Conservation (phyloP, 495 filamentous ascomycete genomes). For the Aspergillus leporis region DNA sequence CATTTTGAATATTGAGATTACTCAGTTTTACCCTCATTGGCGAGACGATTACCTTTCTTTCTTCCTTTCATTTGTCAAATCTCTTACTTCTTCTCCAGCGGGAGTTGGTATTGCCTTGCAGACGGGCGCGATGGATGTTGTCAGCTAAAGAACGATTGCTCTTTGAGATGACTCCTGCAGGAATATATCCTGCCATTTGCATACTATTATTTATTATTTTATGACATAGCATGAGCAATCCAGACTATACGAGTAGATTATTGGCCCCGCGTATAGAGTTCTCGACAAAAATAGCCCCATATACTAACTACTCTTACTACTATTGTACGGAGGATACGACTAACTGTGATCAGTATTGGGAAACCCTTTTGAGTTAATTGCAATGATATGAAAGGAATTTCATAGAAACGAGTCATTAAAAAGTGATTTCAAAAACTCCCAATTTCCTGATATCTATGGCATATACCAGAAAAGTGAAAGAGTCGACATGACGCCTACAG, state of each 20-base stretch:
- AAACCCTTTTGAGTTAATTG: not conserved
- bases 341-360: too few relatives aligned
- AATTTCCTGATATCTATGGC: too few relatives aligned
- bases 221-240: slow-evolving; percentile 3
- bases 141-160: slow-evolving; percentile 16
- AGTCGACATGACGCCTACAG: not conserved
- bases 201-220: slow-evolving; percentile 10
- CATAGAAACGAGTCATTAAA: not conserved
- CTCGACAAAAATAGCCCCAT: too few relatives aligned
- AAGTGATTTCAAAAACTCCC: too few relatives aligned
- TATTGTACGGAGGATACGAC: too few relatives aligned
- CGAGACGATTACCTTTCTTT: slow-evolving; percentile 21
- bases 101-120: slow-evolving; percentile 40
- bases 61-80: slow-evolving; percentile 22
- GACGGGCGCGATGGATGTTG: slow-evolving; percentile 22
- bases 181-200: slow-evolving; percentile 11
- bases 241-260: not conserved
- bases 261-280: not conserved
- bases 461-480: not conserved
- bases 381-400: not conserved
- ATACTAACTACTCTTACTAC: too few relatives aligned
- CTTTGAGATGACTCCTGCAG: slow-evolving; percentile 13
- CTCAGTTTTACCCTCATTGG: slow-evolving; percentile 18
- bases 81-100: slow-evolving; percentile 38
- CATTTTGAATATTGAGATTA: slow-evolving; percentile 9